Evolutionary conservation across 179 eudicot species (phyloP), one percentile per base, ranked within the genome.

Genomic region (Silene coronaria): DNA sequence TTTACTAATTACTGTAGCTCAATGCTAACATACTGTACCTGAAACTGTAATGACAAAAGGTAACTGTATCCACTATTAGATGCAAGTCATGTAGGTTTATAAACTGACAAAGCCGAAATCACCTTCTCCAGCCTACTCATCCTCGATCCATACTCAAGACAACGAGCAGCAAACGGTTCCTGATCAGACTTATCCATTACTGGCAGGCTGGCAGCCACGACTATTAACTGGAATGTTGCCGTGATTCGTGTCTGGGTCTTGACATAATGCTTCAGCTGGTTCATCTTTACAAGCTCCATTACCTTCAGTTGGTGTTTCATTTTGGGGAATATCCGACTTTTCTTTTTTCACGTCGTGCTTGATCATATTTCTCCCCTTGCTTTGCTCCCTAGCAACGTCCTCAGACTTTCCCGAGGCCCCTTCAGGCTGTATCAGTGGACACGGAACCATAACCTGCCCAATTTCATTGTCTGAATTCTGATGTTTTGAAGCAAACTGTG

Each of bases 81-180:
- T 34, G 42, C 34, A 30, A 34, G 8, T 28, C 21, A 65, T 65
- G 55, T 48, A 48, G 17, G 5, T 36, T 77, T 48, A 48, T 75
- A 36, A 11, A 12, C 80, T 64, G 36, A 23, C 51, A 71, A 53
- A 58, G 26, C 36, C 16, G 55, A 30, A 32, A 71, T 19, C 24
- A 59, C 27, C 23, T 6, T 71, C 28, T 77, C 71, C 7, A 77
- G 70, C 34, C 0, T 61, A 70, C 64, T 77, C 6, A 77, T 63
- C 53, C 80, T 77, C 13, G 64, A 63, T 63, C 71, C 76, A 32
- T 28, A 58, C 38, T 22, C 65, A 28, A 17, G 23, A 71, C 57
- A 17, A 21, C 19, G 27, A 23, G 22, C 53, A 6, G 28, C 32
- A 36, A 73, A 19, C 17, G 55, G 53, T 13, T 59, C 13, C 5